Conservation (phyloP, 2,329 filamentous ascomycete genomes). For the Helotiales sp. region DNA sequence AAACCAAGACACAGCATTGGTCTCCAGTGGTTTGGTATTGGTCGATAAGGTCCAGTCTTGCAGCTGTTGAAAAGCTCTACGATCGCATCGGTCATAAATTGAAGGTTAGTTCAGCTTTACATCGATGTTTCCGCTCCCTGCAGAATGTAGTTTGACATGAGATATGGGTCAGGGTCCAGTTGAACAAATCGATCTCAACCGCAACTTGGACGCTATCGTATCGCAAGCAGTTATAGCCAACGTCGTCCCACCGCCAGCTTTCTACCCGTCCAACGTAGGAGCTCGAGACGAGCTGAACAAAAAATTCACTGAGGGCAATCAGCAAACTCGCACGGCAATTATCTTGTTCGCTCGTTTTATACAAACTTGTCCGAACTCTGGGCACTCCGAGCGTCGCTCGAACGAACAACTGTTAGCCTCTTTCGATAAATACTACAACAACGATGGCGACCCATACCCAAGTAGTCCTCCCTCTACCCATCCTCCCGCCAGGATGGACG, state of each 20-base stretch:
- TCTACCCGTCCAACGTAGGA: not conserved
- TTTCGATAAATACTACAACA: not conserved
- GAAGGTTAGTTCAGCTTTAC: not conserved
- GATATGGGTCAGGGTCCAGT: not conserved
- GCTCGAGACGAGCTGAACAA: not conserved
- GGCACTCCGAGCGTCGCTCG: not conserved
- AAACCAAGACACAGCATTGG: not conserved
- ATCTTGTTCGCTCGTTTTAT: not conserved
- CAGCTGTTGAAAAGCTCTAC: not conserved
- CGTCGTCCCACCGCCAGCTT: no score
- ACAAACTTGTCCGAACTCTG: not conserved
- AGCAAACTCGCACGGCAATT: not conserved
- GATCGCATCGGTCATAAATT: not conserved
- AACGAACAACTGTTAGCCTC: not conserved
- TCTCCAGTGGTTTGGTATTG: conserved; percentile 3
- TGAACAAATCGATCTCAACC: no score
- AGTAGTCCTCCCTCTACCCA: conserved; percentile 69
- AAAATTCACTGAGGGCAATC: not conserved
- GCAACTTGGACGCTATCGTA: no score
- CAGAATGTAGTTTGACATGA: not conserved
- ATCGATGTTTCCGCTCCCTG: not conserved
- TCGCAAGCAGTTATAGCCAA: no score
- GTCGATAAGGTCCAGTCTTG: not conserved
- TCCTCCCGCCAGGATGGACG: conserved; percentile 80
- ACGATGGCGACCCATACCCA: conserved; percentile 25